Evolutionary conservation across 768 basidiomycete genomes (phyloP).

Genomic region (Lactarius psammicola): DNA sequence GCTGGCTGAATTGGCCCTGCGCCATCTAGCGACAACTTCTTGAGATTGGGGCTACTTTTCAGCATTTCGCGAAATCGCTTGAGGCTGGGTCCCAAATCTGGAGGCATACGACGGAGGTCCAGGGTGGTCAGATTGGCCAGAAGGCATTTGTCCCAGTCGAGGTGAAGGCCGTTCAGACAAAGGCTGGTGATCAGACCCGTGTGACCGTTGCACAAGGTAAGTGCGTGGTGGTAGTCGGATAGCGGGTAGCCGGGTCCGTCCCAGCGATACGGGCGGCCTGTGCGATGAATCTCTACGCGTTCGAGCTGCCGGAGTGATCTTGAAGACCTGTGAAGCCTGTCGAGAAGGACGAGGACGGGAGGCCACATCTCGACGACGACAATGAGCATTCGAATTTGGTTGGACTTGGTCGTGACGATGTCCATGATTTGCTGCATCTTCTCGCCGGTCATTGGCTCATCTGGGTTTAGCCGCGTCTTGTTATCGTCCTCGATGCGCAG

Average conservation of each 20-base stretch:
- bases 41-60: constrained; percentile 39
- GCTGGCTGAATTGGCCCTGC: constrained; percentile 50
- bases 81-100: constrained; percentile 50
- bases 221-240: constrained; percentile 35
- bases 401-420: constrained; percentile 49
- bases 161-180: constrained; percentile 55
- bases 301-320: constrained; percentile 40
- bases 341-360: constrained; percentile 49
- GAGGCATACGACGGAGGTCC: constrained; percentile 61
- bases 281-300: constrained; percentile 64
- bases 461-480: constrained; percentile 8
- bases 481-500: constrained; percentile 54
- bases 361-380: constrained; percentile 57
- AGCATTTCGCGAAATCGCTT: constrained; percentile 55
- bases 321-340: constrained; percentile 40
- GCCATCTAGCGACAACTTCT: constrained; percentile 58
- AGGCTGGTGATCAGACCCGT: constrained; percentile 50
- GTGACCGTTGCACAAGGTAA: constrained; percentile 51
- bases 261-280: constrained; percentile 48
- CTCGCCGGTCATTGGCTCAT: constrained; percentile 38
- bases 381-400: constrained; percentile 59
- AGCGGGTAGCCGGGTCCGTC: constrained; percentile 44
- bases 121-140: constrained; percentile 58
- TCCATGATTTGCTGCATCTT: constrained; percentile 51
- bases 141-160: constrained; percentile 54